Percentiles rank a stretch among this genome's conserved stretches.
phyloP scores from a whole-genome alignment of 768 basidiomycete species.

The Nidula microcarpa region DNA sequence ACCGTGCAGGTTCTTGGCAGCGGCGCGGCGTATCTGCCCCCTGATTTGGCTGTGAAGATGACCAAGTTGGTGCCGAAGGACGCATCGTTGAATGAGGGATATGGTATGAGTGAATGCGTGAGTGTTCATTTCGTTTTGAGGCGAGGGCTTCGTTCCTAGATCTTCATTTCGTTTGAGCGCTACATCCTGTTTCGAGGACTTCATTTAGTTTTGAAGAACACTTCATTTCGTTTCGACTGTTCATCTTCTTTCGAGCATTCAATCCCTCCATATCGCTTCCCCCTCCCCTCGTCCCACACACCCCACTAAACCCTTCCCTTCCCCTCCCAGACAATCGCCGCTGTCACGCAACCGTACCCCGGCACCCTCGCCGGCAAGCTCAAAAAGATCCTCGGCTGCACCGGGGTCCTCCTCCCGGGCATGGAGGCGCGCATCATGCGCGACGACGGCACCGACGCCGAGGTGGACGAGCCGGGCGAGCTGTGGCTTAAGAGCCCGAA shows the following conservation, averaged over 20 bases:
- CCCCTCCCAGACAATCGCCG: conserved; percentile 48
- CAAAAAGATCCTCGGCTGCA: conserved; percentile 35
- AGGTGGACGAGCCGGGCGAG: conserved; percentile 60
- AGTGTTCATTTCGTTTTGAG: not conserved
- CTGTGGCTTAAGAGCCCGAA: conserved; percentile 55
- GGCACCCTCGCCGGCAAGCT: conserved; percentile 43
- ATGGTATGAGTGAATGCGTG: conserved; percentile 71
- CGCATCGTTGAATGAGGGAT: conserved; percentile 44
- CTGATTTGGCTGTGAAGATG: conserved; percentile 43
- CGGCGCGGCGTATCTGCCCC: conserved; percentile 70
- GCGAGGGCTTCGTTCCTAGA: too few relatives aligned
- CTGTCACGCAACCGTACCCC: conserved; percentile 37
- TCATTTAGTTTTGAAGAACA: too few relatives aligned
- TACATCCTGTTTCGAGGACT: too few relatives aligned
- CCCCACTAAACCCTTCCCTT: not conserved
- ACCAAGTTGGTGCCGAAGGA: conserved; percentile 28
- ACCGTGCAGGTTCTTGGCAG: conserved; percentile 38
- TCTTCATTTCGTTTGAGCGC: too few relatives aligned
- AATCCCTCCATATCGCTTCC: too few relatives aligned
- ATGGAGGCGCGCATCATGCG: conserved; percentile 61
- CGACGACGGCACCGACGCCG: conserved; percentile 55
- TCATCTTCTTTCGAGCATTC: too few relatives aligned
- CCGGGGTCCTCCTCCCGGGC: conserved; percentile 61
- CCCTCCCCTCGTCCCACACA: not conserved
- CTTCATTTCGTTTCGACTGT: too few relatives aligned